Base-by-base conservation (phyloP, 352 stramenopile species). In the Pythium vanterpoolii region DNA sequence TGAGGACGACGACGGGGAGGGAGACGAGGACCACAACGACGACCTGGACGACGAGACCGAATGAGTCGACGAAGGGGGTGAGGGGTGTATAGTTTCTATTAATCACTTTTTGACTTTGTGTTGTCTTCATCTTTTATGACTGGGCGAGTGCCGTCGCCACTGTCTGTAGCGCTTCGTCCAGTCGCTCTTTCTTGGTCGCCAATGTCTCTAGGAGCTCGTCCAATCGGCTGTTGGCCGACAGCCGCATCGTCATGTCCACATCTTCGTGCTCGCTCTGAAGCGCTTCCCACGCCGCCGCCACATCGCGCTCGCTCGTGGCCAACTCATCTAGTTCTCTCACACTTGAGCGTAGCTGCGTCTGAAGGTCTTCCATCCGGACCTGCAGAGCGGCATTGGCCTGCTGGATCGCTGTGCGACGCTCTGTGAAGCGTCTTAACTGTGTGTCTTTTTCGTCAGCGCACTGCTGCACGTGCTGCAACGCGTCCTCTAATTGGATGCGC, bases 231-330 rank as follows among this genome's bases (percentile, higher is more conserved):
- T 69, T 74, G 10, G 77, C 77, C 11, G 77, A 76, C 2, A 92
- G 66, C 27, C 74, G 60, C 52, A 90, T 63, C 16, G 80, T 92
- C 68, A 84, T 90, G 59, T 90, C 76, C 0, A 83, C 82, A 48
- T 92, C 79, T 43, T 90, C 69, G n/a, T 72, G 69, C 43, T 88
- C 79, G 24, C 64, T 53, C 16, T 57, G 49, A 0, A 82, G 76
- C 3, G 55, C 47, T 9, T 71, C 65, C 76, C 77, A 90, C 18
- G 66, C 69, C 10, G 56, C 58, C 6, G 33, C 18, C 1, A 92
- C 54, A 10, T 46, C 56, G 16, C 60, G 57, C 33, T 66, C 60
- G 9, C 75, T 54, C 55, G 84, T 76, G 23, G 85, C 68, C 5
- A 87, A 43, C 43, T 87, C 76, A 36, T 87, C 77, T 46, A 85